A percentile compares a stretch with the other conserved stretches of the same genome.
Conservation (phyloP, 768 basidiomycete species). For the Cystoderma amianthinum region DNA sequence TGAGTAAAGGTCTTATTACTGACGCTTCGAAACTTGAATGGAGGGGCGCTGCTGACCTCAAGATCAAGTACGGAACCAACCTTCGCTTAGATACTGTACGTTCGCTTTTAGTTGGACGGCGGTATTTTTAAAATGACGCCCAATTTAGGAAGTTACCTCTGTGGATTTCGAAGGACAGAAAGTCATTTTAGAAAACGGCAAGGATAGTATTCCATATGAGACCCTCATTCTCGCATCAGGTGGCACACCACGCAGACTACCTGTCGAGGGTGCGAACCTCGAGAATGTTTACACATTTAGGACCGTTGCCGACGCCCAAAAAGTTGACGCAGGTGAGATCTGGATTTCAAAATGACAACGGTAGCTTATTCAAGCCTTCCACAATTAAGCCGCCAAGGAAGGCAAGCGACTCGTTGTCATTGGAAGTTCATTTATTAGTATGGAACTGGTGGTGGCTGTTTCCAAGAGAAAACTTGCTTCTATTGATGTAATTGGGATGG, state of each 20-base stretch:
- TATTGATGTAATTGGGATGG: constrained; percentile 81
- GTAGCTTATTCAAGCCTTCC: too few relatives aligned
- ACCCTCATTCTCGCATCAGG: constrained; percentile 79
- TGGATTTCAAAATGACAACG: background rate
- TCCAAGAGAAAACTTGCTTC: constrained; percentile 70
- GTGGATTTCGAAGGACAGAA: constrained; percentile 58
- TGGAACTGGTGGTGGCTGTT: constrained; percentile 83
- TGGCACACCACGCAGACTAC: constrained; percentile 64
- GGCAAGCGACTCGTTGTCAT: constrained; percentile 77
- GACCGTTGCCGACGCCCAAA: constrained; percentile 61
- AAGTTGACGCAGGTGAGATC: constrained; percentile 56
- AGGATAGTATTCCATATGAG: constrained; percentile 61
- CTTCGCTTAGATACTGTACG: constrained; percentile 55
- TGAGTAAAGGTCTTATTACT: constrained; percentile 80
- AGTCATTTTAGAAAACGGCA: constrained; percentile 54
- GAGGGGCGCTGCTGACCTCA: constrained; percentile 64
- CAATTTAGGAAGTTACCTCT: constrained; percentile 54
- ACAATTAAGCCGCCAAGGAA: constrained; percentile 39
- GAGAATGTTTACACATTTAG: constrained; percentile 77
- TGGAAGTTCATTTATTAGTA: constrained; percentile 87
- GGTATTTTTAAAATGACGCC: constrained; percentile 4
- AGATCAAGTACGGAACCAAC: constrained; percentile 65
- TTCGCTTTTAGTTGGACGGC: background rate
- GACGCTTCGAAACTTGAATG: constrained; percentile 76
- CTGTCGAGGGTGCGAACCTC: constrained; percentile 67